These are phyloP conservation scores for Trichoderma hamatum DNA, from an alignment of 2,329 filamentous ascomycete genomes.

Conservation along the genomic window DNA sequence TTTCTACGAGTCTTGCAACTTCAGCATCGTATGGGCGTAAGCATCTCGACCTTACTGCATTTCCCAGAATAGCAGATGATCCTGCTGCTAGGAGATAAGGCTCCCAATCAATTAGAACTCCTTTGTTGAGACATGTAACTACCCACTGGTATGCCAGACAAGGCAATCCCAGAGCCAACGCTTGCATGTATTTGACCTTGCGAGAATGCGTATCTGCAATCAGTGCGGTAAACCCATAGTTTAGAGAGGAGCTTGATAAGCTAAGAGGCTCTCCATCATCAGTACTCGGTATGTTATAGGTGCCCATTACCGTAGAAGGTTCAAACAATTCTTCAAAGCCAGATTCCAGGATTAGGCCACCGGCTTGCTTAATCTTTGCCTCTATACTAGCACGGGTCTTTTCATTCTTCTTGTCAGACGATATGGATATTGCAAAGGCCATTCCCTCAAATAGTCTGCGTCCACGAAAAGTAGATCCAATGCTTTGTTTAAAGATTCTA, in stretches of 20 bases:
- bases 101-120: constrained; percentile 69
- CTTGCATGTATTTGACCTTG: constrained; percentile 91
- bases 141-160: constrained; percentile 86
- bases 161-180: constrained; percentile 84
- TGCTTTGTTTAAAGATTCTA: constrained; percentile 36
- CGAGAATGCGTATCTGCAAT: constrained; percentile 86
- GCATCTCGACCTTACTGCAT: constrained; percentile 74
- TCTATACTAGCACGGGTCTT: constrained; percentile 53
- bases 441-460: constrained; percentile 70
- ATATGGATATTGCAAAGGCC: constrained; percentile 84
- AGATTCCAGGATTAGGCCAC: constrained; percentile 69
- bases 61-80: constrained; percentile 73
- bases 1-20: constrained; percentile 58
- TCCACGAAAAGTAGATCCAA: constrained; percentile 34
- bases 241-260: constrained; percentile 55
- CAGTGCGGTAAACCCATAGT: constrained; percentile 77
- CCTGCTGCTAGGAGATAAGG: constrained; percentile 86
- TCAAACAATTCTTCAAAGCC: constrained; percentile 85
- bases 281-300: constrained; percentile 36
- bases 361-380: constrained; percentile 67
- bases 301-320: constrained; percentile 41
- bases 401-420: constrained; percentile 46
- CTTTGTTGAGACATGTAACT: constrained; percentile 66
- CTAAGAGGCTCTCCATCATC: constrained; percentile 46
- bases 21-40: constrained; percentile 63